phyloP scores from a whole-genome alignment of 148 eudicot genomes.

The Amaranthus cruentus region DNA sequence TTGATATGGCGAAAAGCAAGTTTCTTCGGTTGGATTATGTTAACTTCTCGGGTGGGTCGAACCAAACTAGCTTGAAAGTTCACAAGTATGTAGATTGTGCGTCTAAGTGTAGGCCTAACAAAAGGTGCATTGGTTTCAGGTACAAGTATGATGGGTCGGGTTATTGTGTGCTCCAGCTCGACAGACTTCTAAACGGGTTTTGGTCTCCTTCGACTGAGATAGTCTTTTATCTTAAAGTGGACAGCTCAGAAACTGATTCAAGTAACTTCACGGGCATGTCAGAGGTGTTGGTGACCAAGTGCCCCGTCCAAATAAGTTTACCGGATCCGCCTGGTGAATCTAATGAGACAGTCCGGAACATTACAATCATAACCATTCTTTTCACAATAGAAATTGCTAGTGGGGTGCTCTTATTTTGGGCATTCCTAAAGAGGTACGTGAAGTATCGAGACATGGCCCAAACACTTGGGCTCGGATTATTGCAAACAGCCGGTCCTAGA shows the following conservation, averaged over 20 bases:
- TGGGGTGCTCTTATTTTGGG: conserved; percentile 65
- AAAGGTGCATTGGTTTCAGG: conserved; percentile 53
- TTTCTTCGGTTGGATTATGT: conserved; percentile 67
- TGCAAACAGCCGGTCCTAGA: conserved; percentile 72
- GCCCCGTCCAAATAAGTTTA: conserved; percentile 50
- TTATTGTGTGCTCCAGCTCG: conserved; percentile 53
- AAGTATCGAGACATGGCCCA: conserved; percentile 88
- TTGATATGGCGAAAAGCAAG: conserved; percentile 21
- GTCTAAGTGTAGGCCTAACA: conserved; percentile 33
- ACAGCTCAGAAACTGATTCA: conserved; percentile 31
- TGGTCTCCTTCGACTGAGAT: conserved; percentile 58
- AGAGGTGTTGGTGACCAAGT: conserved; percentile 46
- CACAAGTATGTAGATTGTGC: conserved; percentile 31
- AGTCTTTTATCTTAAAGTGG: conserved; percentile 55
- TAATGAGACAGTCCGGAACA: conserved; percentile 48
- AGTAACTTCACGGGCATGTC: conserved; percentile 65
- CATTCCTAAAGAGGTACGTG: conserved; percentile 67
- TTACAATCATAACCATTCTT: conserved; percentile 39
- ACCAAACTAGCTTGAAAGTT: conserved; percentile 21
- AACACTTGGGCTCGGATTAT: conserved; percentile 70
- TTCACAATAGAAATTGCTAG: conserved; percentile 63
- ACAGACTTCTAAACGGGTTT: conserved; percentile 37
- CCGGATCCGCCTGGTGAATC: conserved; percentile 56
- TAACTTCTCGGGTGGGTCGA: conserved; percentile 40
- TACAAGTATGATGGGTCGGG: conserved; percentile 56